These are phyloP conservation scores for Neoboletus brunneissimus DNA, from an alignment of 768 basidiomycete genomes.

Conservation along the genomic window DNA sequence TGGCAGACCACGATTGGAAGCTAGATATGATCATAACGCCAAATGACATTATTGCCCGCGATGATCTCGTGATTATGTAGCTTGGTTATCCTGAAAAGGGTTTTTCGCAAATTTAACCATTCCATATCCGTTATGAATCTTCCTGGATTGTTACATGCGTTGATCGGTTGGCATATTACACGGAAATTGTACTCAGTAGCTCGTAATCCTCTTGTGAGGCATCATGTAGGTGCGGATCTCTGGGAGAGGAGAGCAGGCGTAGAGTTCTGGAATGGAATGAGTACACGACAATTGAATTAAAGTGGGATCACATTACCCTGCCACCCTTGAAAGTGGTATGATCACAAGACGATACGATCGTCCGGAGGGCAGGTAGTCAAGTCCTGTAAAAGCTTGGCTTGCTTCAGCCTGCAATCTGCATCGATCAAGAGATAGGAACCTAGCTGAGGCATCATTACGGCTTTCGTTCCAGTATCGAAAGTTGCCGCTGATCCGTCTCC, in stretches of 20 bases:
- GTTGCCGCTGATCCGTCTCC: constrained; percentile 62
- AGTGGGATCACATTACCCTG: constrained; percentile 38
- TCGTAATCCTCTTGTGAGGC: constrained; percentile 23
- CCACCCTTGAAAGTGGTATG: constrained; percentile 37
- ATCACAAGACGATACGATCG: constrained; percentile 44
- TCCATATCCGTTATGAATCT: constrained; percentile 27
- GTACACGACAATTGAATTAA: constrained; percentile 4
- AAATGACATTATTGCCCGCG: constrained; percentile 33
- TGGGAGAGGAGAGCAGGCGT: constrained; percentile 40
- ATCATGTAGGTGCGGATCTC: constrained; percentile 14
- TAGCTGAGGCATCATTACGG: constrained; percentile 64
- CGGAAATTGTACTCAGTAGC: constrained; percentile 28
- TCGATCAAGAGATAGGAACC: constrained; percentile 38
- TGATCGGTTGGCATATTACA: constrained; percentile 4
- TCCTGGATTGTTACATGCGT: constrained; percentile 13
- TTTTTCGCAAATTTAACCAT: constrained; percentile 10
- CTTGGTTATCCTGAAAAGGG: constrained; percentile 2
- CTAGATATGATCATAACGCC: constrained; percentile 60
- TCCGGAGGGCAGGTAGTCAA: constrained; percentile 42
- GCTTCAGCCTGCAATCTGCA: constrained; percentile 4
- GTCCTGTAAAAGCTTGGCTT: constrained; percentile 20
- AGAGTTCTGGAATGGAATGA: constrained; percentile 33
- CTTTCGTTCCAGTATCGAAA: constrained; percentile 62
- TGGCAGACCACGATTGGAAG: constrained; percentile 57
- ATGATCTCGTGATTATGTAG: constrained; percentile 23